These are phyloP conservation scores for Glebionis coronaria DNA, from an alignment of 129 eudicot genomes.

Conservation along the genomic window DNA sequence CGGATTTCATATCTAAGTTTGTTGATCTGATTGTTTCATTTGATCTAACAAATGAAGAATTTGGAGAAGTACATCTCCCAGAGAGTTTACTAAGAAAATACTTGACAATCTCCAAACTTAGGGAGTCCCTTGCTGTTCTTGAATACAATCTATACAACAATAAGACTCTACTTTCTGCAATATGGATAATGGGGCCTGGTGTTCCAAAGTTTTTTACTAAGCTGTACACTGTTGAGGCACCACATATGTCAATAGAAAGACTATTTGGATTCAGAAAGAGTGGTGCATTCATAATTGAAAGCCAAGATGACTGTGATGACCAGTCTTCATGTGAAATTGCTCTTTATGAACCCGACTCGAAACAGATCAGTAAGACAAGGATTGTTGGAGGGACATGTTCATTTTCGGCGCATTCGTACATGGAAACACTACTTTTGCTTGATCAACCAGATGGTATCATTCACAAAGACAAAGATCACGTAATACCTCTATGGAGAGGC, in stretches of 20 bases:
- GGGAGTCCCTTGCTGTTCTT: conserved; percentile 8
- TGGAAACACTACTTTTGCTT: conserved; percentile 18
- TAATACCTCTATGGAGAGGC: too few relatives aligned
- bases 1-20: not conserved
- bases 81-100: not conserved
- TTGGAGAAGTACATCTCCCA: not conserved
- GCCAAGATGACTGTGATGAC: not conserved
- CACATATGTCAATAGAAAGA: not conserved
- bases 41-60: not conserved
- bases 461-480: too few relatives aligned
- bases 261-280: not conserved
- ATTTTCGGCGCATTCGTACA: not conserved
- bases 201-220: not conserved
- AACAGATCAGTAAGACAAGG: not conserved
- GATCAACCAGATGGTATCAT: too few relatives aligned
- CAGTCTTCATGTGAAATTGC: not conserved
- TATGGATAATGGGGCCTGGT: not conserved
- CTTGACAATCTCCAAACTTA: not conserved
- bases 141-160: not conserved
- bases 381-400: not conserved
- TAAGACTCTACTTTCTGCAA: not conserved
- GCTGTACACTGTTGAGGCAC: not conserved
- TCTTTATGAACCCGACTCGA: not conserved
- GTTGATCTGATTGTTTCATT: not conserved
- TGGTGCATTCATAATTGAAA: not conserved